Base-by-base conservation (phyloP, 805 yeast species). In the Saccharomycopsis sp. region DNA sequence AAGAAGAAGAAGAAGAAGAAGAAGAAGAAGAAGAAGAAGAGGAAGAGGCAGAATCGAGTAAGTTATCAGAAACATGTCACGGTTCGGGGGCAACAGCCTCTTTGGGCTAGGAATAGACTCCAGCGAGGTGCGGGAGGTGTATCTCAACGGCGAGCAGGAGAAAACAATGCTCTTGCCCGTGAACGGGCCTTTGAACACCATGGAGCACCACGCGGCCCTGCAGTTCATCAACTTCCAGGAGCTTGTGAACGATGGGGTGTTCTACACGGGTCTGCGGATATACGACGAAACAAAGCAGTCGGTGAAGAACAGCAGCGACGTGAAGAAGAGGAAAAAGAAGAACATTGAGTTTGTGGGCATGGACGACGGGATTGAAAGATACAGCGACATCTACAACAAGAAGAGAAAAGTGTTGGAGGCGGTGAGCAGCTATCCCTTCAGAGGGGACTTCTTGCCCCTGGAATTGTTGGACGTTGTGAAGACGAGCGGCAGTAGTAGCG, bases 391-490 rank as follows among this genome's bases (percentile, higher is more conserved):
- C 56, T 88, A 83, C 59, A 64, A 79, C 49, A 80, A 80, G 56
- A 76, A 75, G 51, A 71, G 83, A 42, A 75, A 72, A 52, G 71
- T 79, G 12, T 85, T 86, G 1, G 69, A 79, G 38, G 77, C 88
- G 2, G 71, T 80, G 6, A 80, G 77, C 46, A 87, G 81, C 39
- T 87, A 82, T 60, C 94, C 94, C 2, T 84, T 78, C 56, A 70
- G 71, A 42, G 53, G 75, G 6, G 75, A 73, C 41, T 68, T 83
- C 48, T 81, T 86, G 54, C 96, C 96, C 1, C 69, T 66, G 13
- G 96, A 88, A 56, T 62, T 88, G 41, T 77, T 80, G 50, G 61
- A 68, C 15, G 82, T 78, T 5, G 78, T 85, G 77, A 84, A 85
- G 2, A 65, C 75, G 10, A n/a, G n/a, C n/a, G n/a, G 63, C 3